Base-by-base conservation (phyloP, 148 eudicot genomes). In the Beta vulgaris region DNA sequence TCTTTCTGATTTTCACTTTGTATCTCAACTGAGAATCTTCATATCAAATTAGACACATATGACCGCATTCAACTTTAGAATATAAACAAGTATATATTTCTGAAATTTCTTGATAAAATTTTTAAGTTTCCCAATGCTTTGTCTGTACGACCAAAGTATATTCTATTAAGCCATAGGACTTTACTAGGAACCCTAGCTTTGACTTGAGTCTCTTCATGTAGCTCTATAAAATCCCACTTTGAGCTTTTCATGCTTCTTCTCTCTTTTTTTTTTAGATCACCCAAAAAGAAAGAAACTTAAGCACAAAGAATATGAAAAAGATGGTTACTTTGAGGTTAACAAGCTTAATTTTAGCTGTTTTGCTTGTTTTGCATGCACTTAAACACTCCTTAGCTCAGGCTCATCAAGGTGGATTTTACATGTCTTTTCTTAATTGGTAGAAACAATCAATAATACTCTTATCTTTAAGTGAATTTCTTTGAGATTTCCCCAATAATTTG, bases 71-170 rank as follows among this genome's bases (percentile, higher is more conserved):
- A 74, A 75, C 76, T 43, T 51, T 75, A 7, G 23, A 66, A 25
- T 12, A 67, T 28, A 80, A 64, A 58, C 44, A 59, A 23, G 6
- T 3, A 69, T 69, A 49, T 44, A 68, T 58, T 62, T 53, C 78
- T 61, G 76, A 32, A 69, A 21, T 25, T 60, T 67, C 46, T 71
- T 70, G 59, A 60, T n/a, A 25, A 42, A 39, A 74, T 25, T 61
- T 65, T 83, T 79, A 62, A 76, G 89, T 69, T 80, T 76, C 80
- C 87, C 91, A 42, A 88, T 78, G 88, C 78, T 34, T 78, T 86
- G 87, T 78, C 84, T 78, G 82, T 82, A 80, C 85, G 75, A 78
- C 60, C 61, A 68, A 64, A 51, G 43, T 55, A 70, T 60, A 77
- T 75, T 72, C 25, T 67, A 75, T 54, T 73, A 68, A 69, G 67